phyloP scores from a whole-genome alignment of 805 yeast genomes.

The Nakazawaea holstii region DNA sequence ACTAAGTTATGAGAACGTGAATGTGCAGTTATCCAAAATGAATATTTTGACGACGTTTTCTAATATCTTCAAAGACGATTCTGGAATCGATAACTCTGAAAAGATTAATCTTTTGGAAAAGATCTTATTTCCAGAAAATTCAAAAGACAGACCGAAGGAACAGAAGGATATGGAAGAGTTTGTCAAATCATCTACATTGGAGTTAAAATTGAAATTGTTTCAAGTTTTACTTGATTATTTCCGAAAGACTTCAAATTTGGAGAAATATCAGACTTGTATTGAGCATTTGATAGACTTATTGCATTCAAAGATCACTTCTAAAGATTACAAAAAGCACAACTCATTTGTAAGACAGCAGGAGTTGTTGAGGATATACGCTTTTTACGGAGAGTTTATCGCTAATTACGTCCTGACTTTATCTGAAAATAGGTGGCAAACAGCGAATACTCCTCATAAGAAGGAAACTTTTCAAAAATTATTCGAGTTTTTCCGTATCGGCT shows the following conservation, averaged over 20 bases:
- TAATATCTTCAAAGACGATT: conserved; percentile 33
- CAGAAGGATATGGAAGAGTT: conserved; percentile 55
- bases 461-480: conserved; percentile 19
- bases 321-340: conserved; percentile 17
- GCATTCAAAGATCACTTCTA: conserved; percentile 28
- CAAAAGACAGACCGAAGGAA: conserved; percentile 20
- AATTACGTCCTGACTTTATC: conserved; percentile 26
- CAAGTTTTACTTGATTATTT: conserved; percentile 59
- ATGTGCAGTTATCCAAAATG: conserved; percentile 62
- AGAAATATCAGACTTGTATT: conserved; percentile 42
- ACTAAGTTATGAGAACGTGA: conserved; percentile 43
- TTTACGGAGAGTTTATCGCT: conserved; percentile 45
- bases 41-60: conserved; percentile 66
- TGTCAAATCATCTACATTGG: conserved; percentile 56
- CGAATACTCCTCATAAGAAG: not conserved
- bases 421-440: conserved; percentile 29
- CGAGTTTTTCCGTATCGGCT: conserved; percentile 36
- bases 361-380: conserved; percentile 46
- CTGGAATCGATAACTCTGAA: conserved; percentile 21
- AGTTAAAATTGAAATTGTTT: conserved; percentile 72
- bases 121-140: conserved; percentile 31
- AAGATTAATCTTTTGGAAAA: conserved; percentile 36
- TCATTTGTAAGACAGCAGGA: conserved; percentile 32
- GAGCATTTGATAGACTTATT: conserved; percentile 45
- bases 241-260: conserved; percentile 22